Evolutionary conservation across 1,139 yeast genomes (phyloP).

Genomic region (Blastobotrys raffinosifermentans): DNA sequence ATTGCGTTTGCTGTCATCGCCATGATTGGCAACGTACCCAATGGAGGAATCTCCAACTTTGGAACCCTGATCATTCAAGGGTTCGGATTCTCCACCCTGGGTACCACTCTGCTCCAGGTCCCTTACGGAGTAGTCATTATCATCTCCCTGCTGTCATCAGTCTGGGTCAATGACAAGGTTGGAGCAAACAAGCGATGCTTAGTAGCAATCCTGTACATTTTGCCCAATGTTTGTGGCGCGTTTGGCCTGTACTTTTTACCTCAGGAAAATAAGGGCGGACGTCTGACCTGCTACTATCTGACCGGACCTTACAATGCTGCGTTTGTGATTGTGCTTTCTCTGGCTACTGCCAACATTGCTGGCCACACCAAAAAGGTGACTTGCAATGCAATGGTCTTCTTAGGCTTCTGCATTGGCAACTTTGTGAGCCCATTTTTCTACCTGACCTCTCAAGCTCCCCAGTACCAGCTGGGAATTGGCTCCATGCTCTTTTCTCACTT

Average conservation of each 20-base stretch:
- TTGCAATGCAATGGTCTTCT: constrained; percentile 38
- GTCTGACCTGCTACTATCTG: constrained; percentile 25
- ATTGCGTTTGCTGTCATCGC: constrained; percentile 40
- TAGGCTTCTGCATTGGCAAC: constrained; percentile 53
- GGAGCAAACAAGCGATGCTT: constrained; percentile 15
- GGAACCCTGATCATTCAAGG: constrained; percentile 25
- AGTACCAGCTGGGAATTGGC: constrained; percentile 41
- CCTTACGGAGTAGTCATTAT: constrained; percentile 25
- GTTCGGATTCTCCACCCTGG: constrained; percentile 25
- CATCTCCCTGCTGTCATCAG: constrained; percentile 17
- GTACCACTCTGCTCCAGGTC: constrained; percentile 23
- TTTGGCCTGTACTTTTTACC: constrained; percentile 23
- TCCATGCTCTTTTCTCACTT: constrained; percentile 36
- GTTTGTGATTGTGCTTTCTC: constrained; percentile 43
- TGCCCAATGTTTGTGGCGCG: constrained; percentile 25
- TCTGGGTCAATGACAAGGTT: constrained; percentile 16
- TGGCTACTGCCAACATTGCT: constrained; percentile 47
- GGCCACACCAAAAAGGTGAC: constrained; percentile 52
- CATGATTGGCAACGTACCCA: constrained; percentile 40
- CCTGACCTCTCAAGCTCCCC: constrained; percentile 44
- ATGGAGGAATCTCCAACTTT: constrained; percentile 42
- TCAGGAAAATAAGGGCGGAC: constrained; percentile 17
- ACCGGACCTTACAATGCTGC: constrained; percentile 34
- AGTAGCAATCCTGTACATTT: constrained; percentile 16
- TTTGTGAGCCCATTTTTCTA: constrained; percentile 52